These are phyloP conservation scores for Fusarium tjaetaba DNA, from an alignment of 2,329 filamentous ascomycete genomes.

Conservation along the genomic window DNA sequence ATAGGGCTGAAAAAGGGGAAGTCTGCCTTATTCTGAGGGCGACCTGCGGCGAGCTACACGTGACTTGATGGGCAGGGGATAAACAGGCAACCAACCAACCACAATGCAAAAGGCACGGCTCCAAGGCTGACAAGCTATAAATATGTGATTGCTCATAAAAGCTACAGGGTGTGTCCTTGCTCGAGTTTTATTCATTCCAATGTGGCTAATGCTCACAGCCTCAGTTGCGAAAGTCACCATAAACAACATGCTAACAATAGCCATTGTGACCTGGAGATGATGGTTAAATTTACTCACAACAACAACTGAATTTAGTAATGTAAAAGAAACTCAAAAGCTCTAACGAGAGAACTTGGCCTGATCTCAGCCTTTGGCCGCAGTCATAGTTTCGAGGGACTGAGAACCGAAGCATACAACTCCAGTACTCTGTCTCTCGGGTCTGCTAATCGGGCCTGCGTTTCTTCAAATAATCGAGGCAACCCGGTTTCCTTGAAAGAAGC, in stretches of 20 bases:
- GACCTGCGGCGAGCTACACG: neutral
- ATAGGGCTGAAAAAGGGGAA: neutral
- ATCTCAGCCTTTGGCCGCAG: fast-evolving
- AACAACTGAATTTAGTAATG: fast-evolving
- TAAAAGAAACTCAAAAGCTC: neutral
- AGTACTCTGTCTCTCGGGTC: neutral
- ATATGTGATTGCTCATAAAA: neutral
- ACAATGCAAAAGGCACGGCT: neutral
- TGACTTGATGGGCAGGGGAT: neutral
- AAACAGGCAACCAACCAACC: neutral
- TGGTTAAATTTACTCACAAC: too few species aligned
- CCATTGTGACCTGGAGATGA: neutral
- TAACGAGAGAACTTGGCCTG: neutral
- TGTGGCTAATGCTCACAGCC: neutral
- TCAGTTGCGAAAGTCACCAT: neutral
- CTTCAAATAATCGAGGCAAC: neutral
- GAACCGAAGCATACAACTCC: neutral
- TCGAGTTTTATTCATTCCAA: neutral
- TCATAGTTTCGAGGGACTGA: neutral
- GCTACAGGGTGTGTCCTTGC: neutral
- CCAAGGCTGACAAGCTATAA: neutral
- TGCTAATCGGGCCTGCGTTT: neutral
- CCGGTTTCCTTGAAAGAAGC: fast-evolving
- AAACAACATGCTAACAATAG: neutral
- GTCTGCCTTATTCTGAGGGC: neutral